Evolutionary conservation across 2,329 filamentous ascomycete genomes (phyloP).

Genomic region (Sarocladium brachiariae): DNA sequence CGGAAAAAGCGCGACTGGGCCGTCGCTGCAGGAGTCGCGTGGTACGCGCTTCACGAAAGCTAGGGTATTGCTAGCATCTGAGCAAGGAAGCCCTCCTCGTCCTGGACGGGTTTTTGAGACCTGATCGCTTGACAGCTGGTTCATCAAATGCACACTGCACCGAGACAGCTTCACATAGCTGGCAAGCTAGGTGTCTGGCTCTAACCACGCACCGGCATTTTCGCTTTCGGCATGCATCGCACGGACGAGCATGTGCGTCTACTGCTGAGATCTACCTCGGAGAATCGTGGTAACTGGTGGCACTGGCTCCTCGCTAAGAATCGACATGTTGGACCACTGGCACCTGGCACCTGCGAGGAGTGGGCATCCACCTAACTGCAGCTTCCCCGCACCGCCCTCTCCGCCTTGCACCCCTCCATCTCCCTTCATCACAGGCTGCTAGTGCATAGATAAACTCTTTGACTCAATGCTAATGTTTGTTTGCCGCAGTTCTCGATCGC

Average conservation of each 20-base stretch:
- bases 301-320: no score
- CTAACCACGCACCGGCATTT: constrained; percentile 27
- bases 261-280: no score
- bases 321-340: no score
- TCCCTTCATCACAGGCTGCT: no score
- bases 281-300: no score
- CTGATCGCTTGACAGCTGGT: constrained; percentile 8
- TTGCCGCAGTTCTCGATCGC: no score
- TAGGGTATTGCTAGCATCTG: neutral
- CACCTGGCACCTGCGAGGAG: no score
- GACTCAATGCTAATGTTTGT: no score
- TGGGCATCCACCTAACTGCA: no score
- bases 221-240: constrained; percentile 26
- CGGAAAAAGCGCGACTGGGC: neutral
- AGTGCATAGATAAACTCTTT: no score
- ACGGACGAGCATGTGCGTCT: constrained; percentile 16
- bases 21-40: neutral
- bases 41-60: neutral
- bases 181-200: constrained; percentile 21
- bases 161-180: constrained; percentile 21
- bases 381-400: no score
- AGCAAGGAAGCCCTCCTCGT: neutral
- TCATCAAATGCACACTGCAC: constrained; percentile 20
- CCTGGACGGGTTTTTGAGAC: neutral
- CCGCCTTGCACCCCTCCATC: neutral